Evolutionary conservation across 495 filamentous ascomycete species (phyloP), one percentile per base, ranked within the genome.

Genomic region (Xanthoparmelia taractica): DNA sequence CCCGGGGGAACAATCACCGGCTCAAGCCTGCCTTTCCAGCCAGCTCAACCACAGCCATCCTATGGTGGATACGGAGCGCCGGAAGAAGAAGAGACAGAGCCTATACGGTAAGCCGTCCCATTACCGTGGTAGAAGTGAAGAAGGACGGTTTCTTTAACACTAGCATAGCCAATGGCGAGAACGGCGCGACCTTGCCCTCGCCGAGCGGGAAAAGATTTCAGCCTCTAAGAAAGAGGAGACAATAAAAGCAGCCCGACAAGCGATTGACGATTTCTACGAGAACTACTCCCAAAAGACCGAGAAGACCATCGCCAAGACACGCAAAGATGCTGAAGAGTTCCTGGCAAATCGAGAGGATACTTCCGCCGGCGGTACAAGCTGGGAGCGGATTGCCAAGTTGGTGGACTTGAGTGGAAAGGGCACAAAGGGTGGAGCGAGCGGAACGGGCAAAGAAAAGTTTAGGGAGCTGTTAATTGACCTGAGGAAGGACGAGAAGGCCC

Each of bases 241-340:
- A 11, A 76, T 96, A 70, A 84, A 86, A 73, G 89, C 89, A 66
- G 95, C 95, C 43, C 91, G 87, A 64, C 80, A 88, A 68, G 88
- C 91, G 73, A 92, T 97, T 63, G 94, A 99, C 70, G 95, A 96
- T 70, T 99, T 99, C 80, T 99, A 99, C 79, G 91, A 96, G 73
- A 96, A 96, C 73, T 99, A 99, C 82, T 96, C 96, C 78, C 86
- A 87, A 72, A 96, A 96, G 78, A 90, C 92, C 69, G 94, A 97
- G 68, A 97, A 97, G 82, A 80, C 75, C 61, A 85, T 96, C 66
- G 82, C 86, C 47, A 88, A 92, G 78, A 91, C 95, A 38, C 82
- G 87, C 65, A 82, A 86, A 68, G 95, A 97, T 67, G 94, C 92
- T n/a, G 92, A 97, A 73, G 86, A 97, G 66, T 97, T 97, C 77